A percentile compares a stretch with the other conserved stretches of the same genome.
Conservation (phyloP, 2,329 filamentous ascomycete genomes). For the Sarocladium kiliense region DNA sequence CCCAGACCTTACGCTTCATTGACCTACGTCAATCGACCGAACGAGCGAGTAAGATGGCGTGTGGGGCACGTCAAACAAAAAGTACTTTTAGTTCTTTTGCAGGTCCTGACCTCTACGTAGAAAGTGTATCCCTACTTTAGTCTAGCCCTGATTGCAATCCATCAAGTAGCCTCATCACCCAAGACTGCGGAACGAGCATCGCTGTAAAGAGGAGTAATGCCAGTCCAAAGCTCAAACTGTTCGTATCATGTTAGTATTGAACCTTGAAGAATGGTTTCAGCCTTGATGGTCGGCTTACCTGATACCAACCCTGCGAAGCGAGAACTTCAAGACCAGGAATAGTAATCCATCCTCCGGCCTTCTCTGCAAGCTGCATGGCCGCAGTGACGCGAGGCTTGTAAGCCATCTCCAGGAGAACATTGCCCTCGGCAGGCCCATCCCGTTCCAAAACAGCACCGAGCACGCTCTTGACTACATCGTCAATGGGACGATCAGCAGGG, state of each 20-base stretch:
- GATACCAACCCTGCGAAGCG: constrained; percentile 82
- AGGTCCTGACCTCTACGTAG: too few species aligned
- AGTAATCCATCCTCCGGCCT: constrained; percentile 68
- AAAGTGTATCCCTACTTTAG: too few species aligned
- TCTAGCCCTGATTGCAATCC: background rate
- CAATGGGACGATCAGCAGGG: constrained; percentile 81
- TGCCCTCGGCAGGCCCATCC: constrained; percentile 26
- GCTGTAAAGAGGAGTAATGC: constrained; percentile 66
- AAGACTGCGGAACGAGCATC: constrained; percentile 61
- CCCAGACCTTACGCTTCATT: too few species aligned
- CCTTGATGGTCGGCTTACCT: constrained; percentile 47
- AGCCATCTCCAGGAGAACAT: constrained; percentile 85
- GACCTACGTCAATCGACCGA: too few species aligned
- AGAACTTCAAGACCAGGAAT: constrained; percentile 87
- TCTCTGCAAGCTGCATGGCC: constrained; percentile 76
- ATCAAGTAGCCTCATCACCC: constrained; percentile 18
- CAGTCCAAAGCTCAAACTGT: constrained; percentile 80
- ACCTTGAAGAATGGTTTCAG: background rate
- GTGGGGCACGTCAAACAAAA: too few species aligned
- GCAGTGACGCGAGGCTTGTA: constrained; percentile 84
- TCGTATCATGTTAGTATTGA: constrained; percentile 15
- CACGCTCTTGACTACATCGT: constrained; percentile 49
- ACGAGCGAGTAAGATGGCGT: background rate
- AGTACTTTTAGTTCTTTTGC: too few species aligned
- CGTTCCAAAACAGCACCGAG: constrained; percentile 49